Base-by-base conservation (phyloP, 768 basidiomycete species). In the Mycena crocata region DNA sequence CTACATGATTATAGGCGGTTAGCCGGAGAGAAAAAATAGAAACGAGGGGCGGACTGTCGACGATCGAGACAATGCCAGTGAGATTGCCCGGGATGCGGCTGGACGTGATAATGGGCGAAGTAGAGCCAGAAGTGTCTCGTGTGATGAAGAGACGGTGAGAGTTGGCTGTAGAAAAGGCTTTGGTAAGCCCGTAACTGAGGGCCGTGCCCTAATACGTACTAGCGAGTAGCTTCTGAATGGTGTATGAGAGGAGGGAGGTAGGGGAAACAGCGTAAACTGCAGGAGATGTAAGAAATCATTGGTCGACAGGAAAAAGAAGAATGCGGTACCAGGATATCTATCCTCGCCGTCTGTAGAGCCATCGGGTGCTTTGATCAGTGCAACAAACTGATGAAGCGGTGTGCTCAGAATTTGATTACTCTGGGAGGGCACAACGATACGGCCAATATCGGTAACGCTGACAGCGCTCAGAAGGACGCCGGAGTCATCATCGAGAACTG, bases 311-410 rank as follows among this genome's bases (percentile, higher is more conserved):
- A 60, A 50, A 10, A 48, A 37, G 37, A 28, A 40, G 31, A 12
- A 34, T 59, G 46, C 64, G 23, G 35, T 71, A 90, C 92, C 90
- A 76, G 93, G 93, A 79, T 89, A 94, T 78, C 86, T 89, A 72
- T 95, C 93, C 34, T 76, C 88, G 5, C 93, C 93, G 66, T 95
- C 93, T 5, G 86, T 92, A 6, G 87, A 87, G n/a, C 93, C 93
- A 64, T 92, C 85, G 0, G 89, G 86, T 62, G 89, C 92, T 86
- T 93, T 95, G 76, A 95, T 90, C 45, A 84, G 79, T 0, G 90
- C 77, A 14, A 94, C 85, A 67, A 94, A 91, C 60, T 91, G 87
- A 39, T 90, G 82, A 40, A 94, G 78, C 12, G 93, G 87, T 30
- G 83, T 89, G 15, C 86, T 84, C 40, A 95, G 78, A 35, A 95